phyloP scores from a whole-genome alignment of 2,329 filamentous ascomycete species.

The Penicillium italicum region DNA sequence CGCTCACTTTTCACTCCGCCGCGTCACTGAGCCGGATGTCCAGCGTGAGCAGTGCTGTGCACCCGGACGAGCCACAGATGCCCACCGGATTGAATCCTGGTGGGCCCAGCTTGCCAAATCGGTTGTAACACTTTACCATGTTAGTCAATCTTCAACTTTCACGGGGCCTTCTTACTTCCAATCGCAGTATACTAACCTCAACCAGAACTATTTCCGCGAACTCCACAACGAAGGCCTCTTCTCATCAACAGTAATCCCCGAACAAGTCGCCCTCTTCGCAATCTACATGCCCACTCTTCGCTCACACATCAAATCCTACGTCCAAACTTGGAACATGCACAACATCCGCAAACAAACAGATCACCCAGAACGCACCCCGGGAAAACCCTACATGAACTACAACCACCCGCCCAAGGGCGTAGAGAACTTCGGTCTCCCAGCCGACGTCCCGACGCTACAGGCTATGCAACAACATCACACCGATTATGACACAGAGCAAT shows the following conservation, averaged over 20 bases:
- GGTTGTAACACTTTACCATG: slow-evolving; percentile 3
- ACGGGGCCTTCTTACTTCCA: neutral
- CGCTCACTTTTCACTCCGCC: slow-evolving; percentile 7
- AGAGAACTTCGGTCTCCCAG: slow-evolving; percentile 9
- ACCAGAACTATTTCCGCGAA: slow-evolving; percentile 10
- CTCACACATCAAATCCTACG: slow-evolving; percentile 6
- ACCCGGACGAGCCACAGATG: slow-evolving; percentile 8
- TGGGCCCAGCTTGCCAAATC: slow-evolving; percentile 11
- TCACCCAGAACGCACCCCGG: slow-evolving; percentile 2
- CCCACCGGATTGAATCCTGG: slow-evolving; percentile 16
- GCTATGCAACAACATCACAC: neutral
- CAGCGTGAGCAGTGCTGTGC: slow-evolving; percentile 6
- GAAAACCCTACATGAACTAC: slow-evolving; percentile 13
- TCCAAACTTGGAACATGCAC: slow-evolving; percentile 12
- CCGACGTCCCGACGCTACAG: neutral
- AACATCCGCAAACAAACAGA: slow-evolving; percentile 9
- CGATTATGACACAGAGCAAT: slow-evolving; percentile 7
- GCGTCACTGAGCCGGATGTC: slow-evolving; percentile 1
- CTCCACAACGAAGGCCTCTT: slow-evolving; percentile 7
- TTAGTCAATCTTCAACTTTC: neutral
- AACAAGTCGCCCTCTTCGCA: slow-evolving; percentile 10
- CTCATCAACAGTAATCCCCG: slow-evolving; percentile 1
- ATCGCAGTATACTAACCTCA: neutral
- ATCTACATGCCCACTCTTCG: slow-evolving; percentile 12
- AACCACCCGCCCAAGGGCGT: slow-evolving; percentile 10